Evolutionary conservation across 2,329 filamentous ascomycete species (phyloP), one percentile per base, ranked within the genome.

Genomic region (Juglanconis oblonga): DNA sequence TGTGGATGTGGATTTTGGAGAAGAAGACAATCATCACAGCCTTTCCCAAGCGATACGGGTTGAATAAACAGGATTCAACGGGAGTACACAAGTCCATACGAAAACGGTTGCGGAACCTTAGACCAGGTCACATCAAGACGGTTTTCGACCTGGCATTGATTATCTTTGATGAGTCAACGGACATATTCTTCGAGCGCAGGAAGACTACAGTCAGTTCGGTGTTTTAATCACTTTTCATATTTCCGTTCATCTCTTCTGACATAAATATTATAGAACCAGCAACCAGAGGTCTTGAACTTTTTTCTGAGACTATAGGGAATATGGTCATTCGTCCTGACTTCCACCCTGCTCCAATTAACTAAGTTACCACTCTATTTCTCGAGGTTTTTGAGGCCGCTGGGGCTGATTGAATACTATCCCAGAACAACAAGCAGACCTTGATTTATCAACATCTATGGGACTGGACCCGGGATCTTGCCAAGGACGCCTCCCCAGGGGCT

Each of bases 241-340:
- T 24, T 24, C 17, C 17, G 1, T 24, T 2, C 17, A 24, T 24
- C 17, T 24, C 17, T 24, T 24, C 17, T 24, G 17, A 24, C 17
- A 24, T 24, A 24, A 24, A 24, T 24, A 24, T 24, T 24, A 24
- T 24, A 24, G 17, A 24, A 55, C n/a, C 33, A 17, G 1, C 57
- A 59, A 4, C 57, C 51, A 14, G 33, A 59, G 24, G 24, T 54
- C 5, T 29, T 59, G 6, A 42, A 55, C 8, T 38, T 55, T 13
- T 80, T 51, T 71, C 73, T 0, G 70, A 73, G 29, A 73, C 77
- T 0, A 79, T 80, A 36, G 74, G 74, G 0, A 4, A 33, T 14
- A 29, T 57, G 1, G 31, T 11, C 2, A 32, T 29, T 10, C 13
- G 36, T 13, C 36, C 36, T 40, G 13, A 40, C 8, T 40, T 40